These are phyloP conservation scores for Purpureocillium takamizusanense DNA, from an alignment of 2,329 filamentous ascomycete genomes.

Conservation along the genomic window DNA sequence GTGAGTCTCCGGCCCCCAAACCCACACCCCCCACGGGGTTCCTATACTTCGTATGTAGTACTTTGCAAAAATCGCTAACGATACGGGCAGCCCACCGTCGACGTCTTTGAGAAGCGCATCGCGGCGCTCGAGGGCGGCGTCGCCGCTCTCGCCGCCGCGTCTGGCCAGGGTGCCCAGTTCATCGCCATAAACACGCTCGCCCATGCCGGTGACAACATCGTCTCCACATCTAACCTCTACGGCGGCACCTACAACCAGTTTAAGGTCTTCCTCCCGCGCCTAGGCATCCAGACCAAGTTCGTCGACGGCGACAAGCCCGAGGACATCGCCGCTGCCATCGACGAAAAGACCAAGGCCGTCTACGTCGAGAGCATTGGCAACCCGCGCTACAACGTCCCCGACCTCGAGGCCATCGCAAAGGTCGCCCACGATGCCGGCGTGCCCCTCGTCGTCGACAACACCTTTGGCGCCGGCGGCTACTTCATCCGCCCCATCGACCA, in stretches of 20 bases:
- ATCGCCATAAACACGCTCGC: conserved; percentile 81
- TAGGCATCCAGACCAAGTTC: conserved; percentile 85
- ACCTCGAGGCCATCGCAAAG: conserved; percentile 79
- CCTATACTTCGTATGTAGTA: too few relatives aligned
- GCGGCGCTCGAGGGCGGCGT: conserved; percentile 92
- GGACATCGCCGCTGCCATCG: conserved; percentile 74
- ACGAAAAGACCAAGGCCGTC: conserved; percentile 87
- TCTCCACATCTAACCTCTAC: conserved; percentile 84
- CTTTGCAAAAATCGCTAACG: too few relatives aligned
- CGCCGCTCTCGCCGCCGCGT: conserved; percentile 74
- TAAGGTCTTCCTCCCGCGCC: conserved; percentile 80
- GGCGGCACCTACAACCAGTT: conserved; percentile 97
- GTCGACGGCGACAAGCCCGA: conserved; percentile 70
- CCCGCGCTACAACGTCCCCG: conserved; percentile 85
- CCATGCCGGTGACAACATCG: conserved; percentile 83
- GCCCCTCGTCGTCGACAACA: conserved; percentile 75
- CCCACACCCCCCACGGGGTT: too few relatives aligned
- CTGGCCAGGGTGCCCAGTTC: conserved; percentile 87
- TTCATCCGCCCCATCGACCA: conserved; percentile 80
- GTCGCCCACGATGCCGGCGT: conserved; percentile 63
- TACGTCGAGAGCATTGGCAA: conserved; percentile 93
- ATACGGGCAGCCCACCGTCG: conserved; percentile 81
- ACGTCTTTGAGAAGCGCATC: conserved; percentile 93
- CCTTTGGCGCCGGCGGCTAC: conserved; percentile 88
- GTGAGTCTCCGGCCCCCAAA: conserved; percentile 34